A percentile compares a stretch with the other conserved stretches of the same genome.
phyloP scores from a whole-genome alignment of 2,329 filamentous ascomycete species.

The Apiospora phragmitis region DNA sequence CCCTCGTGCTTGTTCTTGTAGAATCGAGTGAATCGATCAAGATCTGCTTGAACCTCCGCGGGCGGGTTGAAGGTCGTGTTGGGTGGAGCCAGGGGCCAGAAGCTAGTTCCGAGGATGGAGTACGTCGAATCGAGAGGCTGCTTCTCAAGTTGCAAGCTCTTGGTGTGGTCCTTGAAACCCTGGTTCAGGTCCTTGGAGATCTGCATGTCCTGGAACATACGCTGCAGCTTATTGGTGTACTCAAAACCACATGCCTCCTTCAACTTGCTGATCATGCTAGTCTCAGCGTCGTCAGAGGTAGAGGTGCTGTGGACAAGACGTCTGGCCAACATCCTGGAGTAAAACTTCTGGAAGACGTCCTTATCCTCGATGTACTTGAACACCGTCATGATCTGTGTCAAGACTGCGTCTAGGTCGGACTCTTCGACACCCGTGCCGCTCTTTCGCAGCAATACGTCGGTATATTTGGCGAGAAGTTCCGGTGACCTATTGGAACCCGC shows the following conservation, averaged over 20 bases:
- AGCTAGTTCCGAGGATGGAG: slow-evolving; percentile 91
- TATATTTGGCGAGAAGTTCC: slow-evolving; percentile 92
- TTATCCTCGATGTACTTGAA: slow-evolving; percentile 99
- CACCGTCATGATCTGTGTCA: slow-evolving; percentile 96
- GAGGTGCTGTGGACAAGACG: slow-evolving; percentile 94
- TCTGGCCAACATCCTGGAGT: slow-evolving; percentile 93
- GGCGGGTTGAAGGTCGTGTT: slow-evolving; percentile 88
- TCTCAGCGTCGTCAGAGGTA: slow-evolving; percentile 95
- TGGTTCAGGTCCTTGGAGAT: slow-evolving; percentile 96
- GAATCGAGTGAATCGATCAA: slow-evolving; percentile 85
- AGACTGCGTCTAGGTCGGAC: slow-evolving; percentile 83
- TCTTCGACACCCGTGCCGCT: slow-evolving; percentile 92
- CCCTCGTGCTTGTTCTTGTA: slow-evolving; percentile 97
- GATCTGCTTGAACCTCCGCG: slow-evolving; percentile 78
- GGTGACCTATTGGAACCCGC: slow-evolving; percentile 91
- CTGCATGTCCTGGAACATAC: slow-evolving; percentile 99
- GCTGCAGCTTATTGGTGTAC: slow-evolving; percentile 98
- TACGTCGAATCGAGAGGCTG: slow-evolving; percentile 81
- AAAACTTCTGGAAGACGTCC: slow-evolving; percentile 99
- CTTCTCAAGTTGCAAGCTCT: slow-evolving; percentile 66
- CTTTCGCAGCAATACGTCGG: slow-evolving; percentile 89
- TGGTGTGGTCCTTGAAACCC: slow-evolving; percentile 77
- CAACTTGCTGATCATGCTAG: slow-evolving; percentile 98
- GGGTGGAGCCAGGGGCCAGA: slow-evolving; percentile 91
- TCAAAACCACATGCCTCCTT: slow-evolving; percentile 99